Evolutionary conservation across 1,139 yeast species (phyloP), one percentile per base, ranked within the genome.

Genomic region (Yamadazyma blattariae): DNA sequence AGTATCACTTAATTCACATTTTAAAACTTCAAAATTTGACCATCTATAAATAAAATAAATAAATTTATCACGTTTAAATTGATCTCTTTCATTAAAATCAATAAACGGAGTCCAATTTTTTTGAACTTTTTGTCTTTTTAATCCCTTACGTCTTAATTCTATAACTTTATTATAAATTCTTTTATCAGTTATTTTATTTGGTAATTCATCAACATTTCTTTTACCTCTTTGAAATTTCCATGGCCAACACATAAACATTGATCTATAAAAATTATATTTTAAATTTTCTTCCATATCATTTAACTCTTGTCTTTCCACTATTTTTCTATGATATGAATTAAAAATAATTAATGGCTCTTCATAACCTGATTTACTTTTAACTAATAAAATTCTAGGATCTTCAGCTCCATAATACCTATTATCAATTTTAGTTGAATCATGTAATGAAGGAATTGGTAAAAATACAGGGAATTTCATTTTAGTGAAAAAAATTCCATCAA

Each of bases 361-460:
- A 35, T 52, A 45, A 0, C 70, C 67, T 13, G 45, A 39, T 8
- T 48, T 39, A 39, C 63, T 65, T 29, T 51, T 54, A 7, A 62
- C 59, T 8, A 67, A 42, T 4, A 67, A 36, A 5, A 67, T 48
- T 25, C 72, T 53, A 2, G 74, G 71, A 40, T 69, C 74, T 44
- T 69, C 74, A 1, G 74, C 67, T 0, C 75, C 75, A 35, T 64
- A 57, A 39, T 51, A 65, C 29, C 48, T 48, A n/a, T 41, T 41
- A 3, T 48, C 39, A n/a, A 47, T 39, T 17, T 48, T 37, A 22
- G 50, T 44, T 16, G 49, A 50, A 37, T 60, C 58, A 35, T 59
- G 64, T 40, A 45, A 61, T 30, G 61, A 54, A 1, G 72, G 72
- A 21, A 66, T 51, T 9, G 62, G 60, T 13, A 67, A 36, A 21